Base-by-base conservation (phyloP, 2,329 filamentous ascomycete genomes). In the Pyricularia sp. region DNA sequence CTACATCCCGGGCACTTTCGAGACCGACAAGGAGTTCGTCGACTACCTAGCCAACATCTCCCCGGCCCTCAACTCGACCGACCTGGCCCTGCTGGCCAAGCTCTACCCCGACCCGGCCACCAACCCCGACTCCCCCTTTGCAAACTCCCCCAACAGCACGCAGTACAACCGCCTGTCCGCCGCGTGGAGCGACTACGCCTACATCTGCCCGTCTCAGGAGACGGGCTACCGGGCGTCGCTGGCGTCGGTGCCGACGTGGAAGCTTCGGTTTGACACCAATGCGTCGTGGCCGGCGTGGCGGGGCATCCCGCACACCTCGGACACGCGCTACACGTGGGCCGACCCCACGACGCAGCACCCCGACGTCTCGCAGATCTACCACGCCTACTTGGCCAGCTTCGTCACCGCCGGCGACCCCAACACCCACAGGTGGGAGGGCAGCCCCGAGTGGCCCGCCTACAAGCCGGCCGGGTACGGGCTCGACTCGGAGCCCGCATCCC, bases 371-470 rank as follows among this genome's bases (percentile, higher is more conserved):
- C n/a, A 5, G 4, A 20, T 26, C 3, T 50, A 67, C 36, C 89
- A 92, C 74, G 84, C 82, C 0, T 94, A 93, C 77, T 93, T 90
- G 90, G 86, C 88, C 1, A 91, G 88, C 71, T 94, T 94, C 75
- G 87, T 94, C 70, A 79, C 86, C 28, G 82, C 81, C 0, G 82
- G 87, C 58, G 82, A 94, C 75, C 91, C 91, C 0, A 94, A 93
- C 20, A 70, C 66, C 5, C 77, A 82, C 68, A 81, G 85, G 10
- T 71, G 77, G 61, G 55, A 71, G 0, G 82, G 81, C 0, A 80
- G 80, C 63, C 85, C 86, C 3, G 77, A 77, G 69, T 90, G 88
- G 88, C 65, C 65, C 36, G n/a, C 25, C 17, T 67, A 67, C 26
- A 10, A 59, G 25, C 65, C 65, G 14, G n/a, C 11, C 1, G 65